A percentile compares a stretch with the other conserved stretches of the same genome.
Conservation (phyloP, 192 early-diverging fungal species). For the Linnemannia exigua region DNA sequence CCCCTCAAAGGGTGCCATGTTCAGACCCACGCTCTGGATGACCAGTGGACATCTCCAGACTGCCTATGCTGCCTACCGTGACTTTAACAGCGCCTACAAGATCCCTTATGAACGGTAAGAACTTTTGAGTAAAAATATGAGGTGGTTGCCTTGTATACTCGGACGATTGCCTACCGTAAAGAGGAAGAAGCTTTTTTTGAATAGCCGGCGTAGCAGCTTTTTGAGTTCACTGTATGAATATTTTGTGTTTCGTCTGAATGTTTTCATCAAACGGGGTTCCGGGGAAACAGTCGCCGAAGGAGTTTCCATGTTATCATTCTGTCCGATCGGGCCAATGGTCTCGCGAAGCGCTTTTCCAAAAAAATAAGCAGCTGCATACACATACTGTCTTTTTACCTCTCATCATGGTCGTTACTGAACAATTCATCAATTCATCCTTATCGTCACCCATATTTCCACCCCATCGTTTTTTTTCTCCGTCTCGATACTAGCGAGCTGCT, state of each 20-base stretch:
- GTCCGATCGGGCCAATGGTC: constrained; percentile 40
- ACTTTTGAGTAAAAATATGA: neutral
- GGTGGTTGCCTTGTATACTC: neutral
- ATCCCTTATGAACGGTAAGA: constrained; percentile 77
- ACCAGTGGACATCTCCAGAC: constrained; percentile 87
- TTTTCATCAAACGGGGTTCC: neutral
- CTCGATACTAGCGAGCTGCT: constrained; percentile 68
- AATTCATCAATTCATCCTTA: neutral
- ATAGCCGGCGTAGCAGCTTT: neutral
- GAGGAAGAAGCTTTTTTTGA: neutral
- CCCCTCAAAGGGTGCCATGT: constrained; percentile 17
- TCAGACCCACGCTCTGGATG: constrained; percentile 77
- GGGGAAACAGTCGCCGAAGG: neutral
- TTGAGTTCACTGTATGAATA: neutral
- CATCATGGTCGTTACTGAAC: neutral
- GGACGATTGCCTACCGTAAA: neutral
- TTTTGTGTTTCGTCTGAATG: neutral
- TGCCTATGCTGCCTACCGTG: constrained; percentile 69
- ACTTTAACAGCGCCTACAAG: constrained; percentile 43
- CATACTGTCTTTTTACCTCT: neutral
- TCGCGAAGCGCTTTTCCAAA: constrained; percentile 7
- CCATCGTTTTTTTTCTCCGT: neutral
- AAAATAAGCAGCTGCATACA: neutral
- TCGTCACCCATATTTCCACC: neutral
- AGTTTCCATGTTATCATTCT: neutral